Conservation (phyloP, 2,329 filamentous ascomycete genomes). For the Aureobasidium subglaciale region DNA sequence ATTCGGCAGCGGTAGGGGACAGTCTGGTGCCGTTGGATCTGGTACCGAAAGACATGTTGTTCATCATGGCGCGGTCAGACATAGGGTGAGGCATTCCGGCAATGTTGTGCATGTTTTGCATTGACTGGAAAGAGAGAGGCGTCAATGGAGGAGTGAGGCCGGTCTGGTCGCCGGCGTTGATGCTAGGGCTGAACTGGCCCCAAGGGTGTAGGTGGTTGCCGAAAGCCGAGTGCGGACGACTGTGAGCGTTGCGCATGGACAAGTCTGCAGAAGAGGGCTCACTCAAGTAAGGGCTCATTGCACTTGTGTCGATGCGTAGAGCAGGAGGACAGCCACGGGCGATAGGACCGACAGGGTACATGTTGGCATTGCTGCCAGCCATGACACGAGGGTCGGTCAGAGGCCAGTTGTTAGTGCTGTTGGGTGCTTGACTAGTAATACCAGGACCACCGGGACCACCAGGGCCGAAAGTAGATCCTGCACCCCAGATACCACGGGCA, state of each 20-base stretch:
- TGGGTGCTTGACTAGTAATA: conserved; percentile 14
- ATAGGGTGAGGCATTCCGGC: conserved; percentile 14
- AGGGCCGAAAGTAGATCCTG: not conserved
- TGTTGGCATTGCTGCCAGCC: conserved; percentile 5
- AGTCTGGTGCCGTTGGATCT: conserved; percentile 35
- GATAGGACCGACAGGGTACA: conserved; percentile 4
- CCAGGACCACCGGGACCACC: conserved; percentile 13
- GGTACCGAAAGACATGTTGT: conserved; percentile 19
- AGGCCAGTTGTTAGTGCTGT: conserved; percentile 2
- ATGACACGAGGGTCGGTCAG: not conserved
- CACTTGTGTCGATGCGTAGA: conserved; percentile 11
- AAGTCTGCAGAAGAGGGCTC: conserved; percentile 12
- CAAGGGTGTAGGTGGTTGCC: conserved; percentile 28
- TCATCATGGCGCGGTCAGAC: conserved; percentile 17
- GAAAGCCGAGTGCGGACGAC: conserved; percentile 32
- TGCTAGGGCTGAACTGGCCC: conserved; percentile 6
- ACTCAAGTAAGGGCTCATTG: not conserved
- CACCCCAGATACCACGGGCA: conserved; percentile 12
- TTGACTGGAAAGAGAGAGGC: conserved; percentile 22
- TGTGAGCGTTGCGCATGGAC: conserved; percentile 16
- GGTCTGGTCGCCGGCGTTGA: conserved; percentile 7
- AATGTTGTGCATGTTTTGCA: conserved; percentile 16
- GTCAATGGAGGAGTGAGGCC: conserved; percentile 26
- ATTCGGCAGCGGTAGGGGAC: conserved; percentile 42
- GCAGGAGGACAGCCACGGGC: not conserved